Base-by-base conservation (phyloP, 768 basidiomycete species). In the Rhodotorula graminis region DNA sequence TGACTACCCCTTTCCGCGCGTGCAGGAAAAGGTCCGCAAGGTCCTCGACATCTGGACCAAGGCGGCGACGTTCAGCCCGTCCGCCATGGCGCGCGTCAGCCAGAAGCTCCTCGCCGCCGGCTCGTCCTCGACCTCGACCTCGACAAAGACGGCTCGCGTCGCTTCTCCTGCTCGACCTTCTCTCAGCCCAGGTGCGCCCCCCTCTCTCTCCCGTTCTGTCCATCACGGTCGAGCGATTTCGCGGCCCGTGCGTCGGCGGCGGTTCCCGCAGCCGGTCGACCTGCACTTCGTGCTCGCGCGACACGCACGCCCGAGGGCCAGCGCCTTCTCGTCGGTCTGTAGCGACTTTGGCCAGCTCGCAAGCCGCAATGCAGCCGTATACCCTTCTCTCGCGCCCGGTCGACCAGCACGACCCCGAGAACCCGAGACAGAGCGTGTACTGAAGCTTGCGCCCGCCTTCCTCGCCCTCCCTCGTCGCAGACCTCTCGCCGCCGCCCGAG, bases 1-100 rank as follows among this genome's bases (percentile, higher is more conserved):
- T 61, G 33, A 37, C 33, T 1, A 2, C 44, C 3, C 49, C 49
- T 53, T 18, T 53, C 19, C 61, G 37, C 49, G n/a, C 57, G 9
- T 19, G 37, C 85, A 97, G 94, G 95, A 96, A 84, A 99, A 99
- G 84, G 86, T 91, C 59, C 89, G 90, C 85, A 98, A 98, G 82
- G 88, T 99, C 79, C 87, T 95, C 82, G 96, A 97, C 83, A 97
- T 99, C 79, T 99, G 95, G 95, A 86, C 85, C 78, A 95, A 94
- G 82, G 87, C 88, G 70, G 87, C 85, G 82, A 95, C 95, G 61
- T 99, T 99, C 64, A 66, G 55, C 18, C 16, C 65, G 2, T 29
- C 71, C 0, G 25, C 60, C 15, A 60, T 75, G 9, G 60, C 61
- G 1, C 47, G 71, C 8, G 60, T 75, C 68, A 57, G 31, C 61